Conservation (phyloP, 106 monocot species). For the Acorus gramineus region DNA sequence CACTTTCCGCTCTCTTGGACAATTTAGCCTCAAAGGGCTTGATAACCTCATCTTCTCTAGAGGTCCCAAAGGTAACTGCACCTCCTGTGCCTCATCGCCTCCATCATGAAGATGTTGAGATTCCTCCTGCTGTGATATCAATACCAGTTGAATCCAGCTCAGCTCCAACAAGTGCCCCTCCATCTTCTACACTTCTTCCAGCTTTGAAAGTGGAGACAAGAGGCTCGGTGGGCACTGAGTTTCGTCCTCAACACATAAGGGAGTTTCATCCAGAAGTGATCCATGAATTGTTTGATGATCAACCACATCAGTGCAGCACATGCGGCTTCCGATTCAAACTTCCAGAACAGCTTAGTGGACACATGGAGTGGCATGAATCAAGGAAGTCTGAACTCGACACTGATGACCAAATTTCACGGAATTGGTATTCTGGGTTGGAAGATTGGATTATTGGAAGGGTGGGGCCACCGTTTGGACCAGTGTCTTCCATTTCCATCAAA, state of each 20-base stretch:
- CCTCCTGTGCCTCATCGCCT: conserved; percentile 4
- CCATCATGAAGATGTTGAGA: conserved; percentile 2
- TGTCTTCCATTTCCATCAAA: conserved; percentile 7
- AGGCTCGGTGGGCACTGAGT: conserved; percentile 49
- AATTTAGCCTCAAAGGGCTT: conserved; percentile 85
- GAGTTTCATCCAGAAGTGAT: conserved; percentile 58
- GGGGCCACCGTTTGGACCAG: not conserved
- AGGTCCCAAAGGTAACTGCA: conserved; percentile 4
- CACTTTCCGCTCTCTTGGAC: conserved; percentile 72
- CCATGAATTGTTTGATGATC: conserved; percentile 44
- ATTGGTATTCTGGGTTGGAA: conserved; percentile 40
- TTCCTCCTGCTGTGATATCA: conserved; percentile 1
- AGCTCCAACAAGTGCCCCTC: not conserved
- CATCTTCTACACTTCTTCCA: conserved; percentile 7
- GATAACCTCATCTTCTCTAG: conserved; percentile 46
- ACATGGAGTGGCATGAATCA: conserved; percentile 48
- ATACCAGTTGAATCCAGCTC: conserved; percentile 3
- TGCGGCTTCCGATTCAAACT: conserved; percentile 56
- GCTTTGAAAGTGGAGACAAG: not conserved
- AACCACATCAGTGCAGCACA: conserved; percentile 46
- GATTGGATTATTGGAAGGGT: conserved; percentile 23
- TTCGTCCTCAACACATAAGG: conserved; percentile 56
- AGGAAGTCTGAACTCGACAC: conserved; percentile 9
- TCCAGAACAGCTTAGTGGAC: conserved; percentile 35
- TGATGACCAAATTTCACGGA: conserved; percentile 25